Evolutionary conservation across 1,284 basidiomycete species (phyloP).

Genomic region (Tylopilus sp.): DNA sequence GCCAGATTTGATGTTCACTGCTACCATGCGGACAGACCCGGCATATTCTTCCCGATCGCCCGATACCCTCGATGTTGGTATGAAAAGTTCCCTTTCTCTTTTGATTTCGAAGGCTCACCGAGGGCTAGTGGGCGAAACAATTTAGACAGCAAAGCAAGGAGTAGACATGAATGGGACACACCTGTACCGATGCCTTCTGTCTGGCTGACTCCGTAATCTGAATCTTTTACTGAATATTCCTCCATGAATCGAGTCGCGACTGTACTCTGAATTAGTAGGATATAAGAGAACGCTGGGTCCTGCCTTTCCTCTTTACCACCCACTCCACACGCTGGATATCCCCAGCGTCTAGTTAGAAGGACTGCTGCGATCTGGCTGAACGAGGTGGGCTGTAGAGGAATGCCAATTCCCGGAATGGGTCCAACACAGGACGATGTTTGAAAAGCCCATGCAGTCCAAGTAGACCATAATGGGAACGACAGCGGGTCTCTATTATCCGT

Average conservation of each 20-base stretch:
- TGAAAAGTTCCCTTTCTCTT: conserved; percentile 19
- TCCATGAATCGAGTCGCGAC: not conserved
- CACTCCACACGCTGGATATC: too few relatives aligned
- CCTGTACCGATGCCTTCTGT: not conserved
- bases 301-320: too few relatives aligned
- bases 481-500: too few relatives aligned
- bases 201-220: not conserved
- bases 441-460: too few relatives aligned
- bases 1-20: conserved; percentile 3
- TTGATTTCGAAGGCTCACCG: conserved; percentile 1
- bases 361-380: too few relatives aligned
- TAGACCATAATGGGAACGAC: too few relatives aligned
- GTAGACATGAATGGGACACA: not conserved
- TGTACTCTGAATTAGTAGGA: not conserved
- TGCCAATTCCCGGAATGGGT: too few relatives aligned
- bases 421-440: too few relatives aligned
- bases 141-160: conserved; percentile 37
- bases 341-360: too few relatives aligned
- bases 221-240: not conserved
- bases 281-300: too few relatives aligned
- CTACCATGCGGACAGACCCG: conserved; percentile 22
- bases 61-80: conserved; percentile 65
- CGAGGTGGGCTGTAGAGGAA: too few relatives aligned
- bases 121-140: conserved; percentile 48
- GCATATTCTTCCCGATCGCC: conserved; percentile 44